Evolutionary conservation across 2,329 filamentous ascomycete species (phyloP), one percentile per base, ranked within the genome.

Genomic region (Herpotrichia juniperi): DNA sequence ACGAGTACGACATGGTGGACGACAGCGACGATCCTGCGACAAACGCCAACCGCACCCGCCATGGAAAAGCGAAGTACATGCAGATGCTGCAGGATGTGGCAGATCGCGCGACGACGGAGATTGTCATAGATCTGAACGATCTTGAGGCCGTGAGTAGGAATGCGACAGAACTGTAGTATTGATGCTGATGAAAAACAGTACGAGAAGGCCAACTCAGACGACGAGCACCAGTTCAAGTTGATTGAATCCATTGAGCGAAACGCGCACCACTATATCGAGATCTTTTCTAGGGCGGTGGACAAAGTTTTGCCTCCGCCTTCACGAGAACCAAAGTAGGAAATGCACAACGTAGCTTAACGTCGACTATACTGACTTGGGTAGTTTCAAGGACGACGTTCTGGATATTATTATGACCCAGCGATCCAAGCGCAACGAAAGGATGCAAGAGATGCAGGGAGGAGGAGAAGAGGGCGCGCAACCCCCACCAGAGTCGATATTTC

Each of bases 391-490:
- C 68, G 94, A 99, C 75, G 93, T 97, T 9, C 83, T 99, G 37
- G 94, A 99, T 75, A 91, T 99, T 25, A 88, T 99, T 67, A 96
- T 97, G 89, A 90, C 91, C 34, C 91, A 96, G 70, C 88, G 94
- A 63, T 87, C 90, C 64, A 88, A 87, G 65, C 87, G 92, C 63
- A 97, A 99, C 73, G 89, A 91, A 60, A 87, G 88, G 37, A 81
- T 96, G 56, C 73, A 77, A 50, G 75, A 79, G 57, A 61, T 69
- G 22, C 72, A 75, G 32, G 74, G 71, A 6, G 69, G 71, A 14
- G 69, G 72, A n/a, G 69, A 71, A 9, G 74, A 81, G 42, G 68
- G 83, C 48, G 81, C 60, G 77, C 83, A 66, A 85, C 93, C 71
- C 81, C 74, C 86, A 22, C 81, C 87, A 17, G 84, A 90, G 46